phyloP scores from a whole-genome alignment of 108 stramenopile species.

The Skeletonema costatum region DNA sequence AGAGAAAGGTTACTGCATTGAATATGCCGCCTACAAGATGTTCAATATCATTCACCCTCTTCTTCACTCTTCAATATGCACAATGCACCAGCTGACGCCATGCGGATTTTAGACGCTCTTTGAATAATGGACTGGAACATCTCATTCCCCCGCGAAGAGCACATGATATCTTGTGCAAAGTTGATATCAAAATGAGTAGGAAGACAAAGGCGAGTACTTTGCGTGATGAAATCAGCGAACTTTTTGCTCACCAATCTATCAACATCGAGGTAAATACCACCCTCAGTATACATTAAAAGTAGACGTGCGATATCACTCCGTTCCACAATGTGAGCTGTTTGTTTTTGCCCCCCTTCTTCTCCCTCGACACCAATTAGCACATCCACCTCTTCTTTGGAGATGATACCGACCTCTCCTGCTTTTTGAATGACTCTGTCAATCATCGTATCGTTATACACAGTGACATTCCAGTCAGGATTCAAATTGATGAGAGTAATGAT shows the following conservation, averaged over 20 bases:
- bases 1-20: too few relatives aligned
- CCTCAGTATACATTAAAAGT: constrained; percentile 21
- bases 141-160: constrained; percentile 21
- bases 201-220: constrained; percentile 12
- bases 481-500: constrained; percentile 10
- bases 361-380: constrained; percentile 14
- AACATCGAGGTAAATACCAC: constrained; percentile 28
- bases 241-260: constrained; percentile 19
- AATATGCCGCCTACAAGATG: too few relatives aligned
- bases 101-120: constrained; percentile 5
- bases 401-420: background rate
- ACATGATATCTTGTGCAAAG: constrained; percentile 32
- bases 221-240: background rate
- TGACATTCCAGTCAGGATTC: constrained; percentile 31
- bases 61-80: too few relatives aligned
- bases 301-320: constrained; percentile 23
- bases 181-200: constrained; percentile 33
- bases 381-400: constrained; percentile 23
- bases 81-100: background rate
- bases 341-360: background rate
- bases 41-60: too few relatives aligned
- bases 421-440: constrained; percentile 15
- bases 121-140: constrained; percentile 10
- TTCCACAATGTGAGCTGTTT: constrained; percentile 32
- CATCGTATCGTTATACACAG: constrained; percentile 16